phyloP scores from a whole-genome alignment of 768 basidiomycete genomes.

The Guyanaporus albipodus region DNA sequence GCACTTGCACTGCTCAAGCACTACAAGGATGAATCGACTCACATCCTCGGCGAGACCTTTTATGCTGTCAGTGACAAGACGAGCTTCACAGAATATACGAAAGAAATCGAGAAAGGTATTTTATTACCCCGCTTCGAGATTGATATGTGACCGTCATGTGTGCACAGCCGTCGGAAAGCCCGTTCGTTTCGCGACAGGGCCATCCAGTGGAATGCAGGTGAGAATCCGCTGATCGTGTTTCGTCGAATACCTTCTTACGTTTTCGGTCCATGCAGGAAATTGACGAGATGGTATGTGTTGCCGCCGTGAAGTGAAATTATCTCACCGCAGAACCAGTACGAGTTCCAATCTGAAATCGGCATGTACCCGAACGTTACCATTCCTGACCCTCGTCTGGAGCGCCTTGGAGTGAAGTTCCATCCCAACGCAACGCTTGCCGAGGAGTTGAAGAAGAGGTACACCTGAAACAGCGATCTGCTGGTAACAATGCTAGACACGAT shows the following conservation, averaged over 20 bases:
- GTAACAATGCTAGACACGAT: too few relatives aligned
- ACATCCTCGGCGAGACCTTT: conserved; percentile 23
- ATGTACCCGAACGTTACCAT: conserved; percentile 15
- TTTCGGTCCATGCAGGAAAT: conserved; percentile 11
- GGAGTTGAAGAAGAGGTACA: conserved; percentile 23
- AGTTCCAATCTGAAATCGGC: conserved; percentile 25
- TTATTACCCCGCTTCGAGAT: not conserved
- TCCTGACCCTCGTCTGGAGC: conserved; percentile 26
- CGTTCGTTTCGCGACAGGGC: conserved; percentile 21
- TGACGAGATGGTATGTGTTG: conserved; percentile 27
- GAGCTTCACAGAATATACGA: conserved; percentile 13
- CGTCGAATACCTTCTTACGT: not conserved
- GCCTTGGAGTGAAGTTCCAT: conserved; percentile 26
- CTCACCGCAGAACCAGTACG: conserved; percentile 14
- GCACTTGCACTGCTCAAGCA: conserved; percentile 21
- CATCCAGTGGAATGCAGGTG: conserved; percentile 17
- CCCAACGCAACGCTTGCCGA: conserved; percentile 16
- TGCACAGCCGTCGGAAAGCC: conserved; percentile 26
- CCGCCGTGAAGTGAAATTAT: not conserved
- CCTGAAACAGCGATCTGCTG: too few relatives aligned
- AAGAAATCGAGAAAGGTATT: conserved; percentile 17
- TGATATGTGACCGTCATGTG: not conserved
- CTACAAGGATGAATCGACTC: conserved; percentile 13
- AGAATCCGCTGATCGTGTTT: not conserved
- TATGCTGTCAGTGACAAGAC: conserved; percentile 25